phyloP scores from a whole-genome alignment of 208 protist genomes.

The Crithidia acanthocephali region DNA sequence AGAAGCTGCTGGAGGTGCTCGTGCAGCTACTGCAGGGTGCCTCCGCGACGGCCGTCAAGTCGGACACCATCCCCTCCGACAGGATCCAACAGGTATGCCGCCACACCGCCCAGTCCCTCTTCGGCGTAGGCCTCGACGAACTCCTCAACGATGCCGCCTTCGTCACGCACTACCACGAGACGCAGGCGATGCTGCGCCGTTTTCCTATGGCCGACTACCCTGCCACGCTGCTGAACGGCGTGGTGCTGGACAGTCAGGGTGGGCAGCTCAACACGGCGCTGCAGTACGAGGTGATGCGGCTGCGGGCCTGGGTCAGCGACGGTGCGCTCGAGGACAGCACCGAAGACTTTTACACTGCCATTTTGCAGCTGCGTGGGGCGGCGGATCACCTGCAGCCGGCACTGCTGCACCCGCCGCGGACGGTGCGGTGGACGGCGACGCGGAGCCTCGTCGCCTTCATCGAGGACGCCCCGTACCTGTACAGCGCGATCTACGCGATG shows the following conservation, averaged over 20 bases:
- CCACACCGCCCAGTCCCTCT: not conserved
- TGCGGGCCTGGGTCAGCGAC: slow-evolving; percentile 35
- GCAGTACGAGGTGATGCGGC: slow-evolving; percentile 26
- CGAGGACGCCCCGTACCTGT: slow-evolving; percentile 30
- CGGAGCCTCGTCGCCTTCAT: slow-evolving; percentile 23
- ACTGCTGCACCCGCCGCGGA: slow-evolving; percentile 11
- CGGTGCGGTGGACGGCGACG: slow-evolving; percentile 19
- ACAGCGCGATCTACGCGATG: slow-evolving; percentile 27
- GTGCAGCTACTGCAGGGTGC: slow-evolving; percentile 17
- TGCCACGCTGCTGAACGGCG: slow-evolving; percentile 58
- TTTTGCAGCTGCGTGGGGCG: slow-evolving; percentile 47
- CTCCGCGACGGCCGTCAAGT: not conserved
- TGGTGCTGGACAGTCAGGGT: slow-evolving; percentile 12
- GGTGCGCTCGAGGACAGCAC: slow-evolving; percentile 41
- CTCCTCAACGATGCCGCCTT: slow-evolving; percentile 32
- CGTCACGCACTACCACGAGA: slow-evolving; percentile 36
- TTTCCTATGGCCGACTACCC: slow-evolving; percentile 27
- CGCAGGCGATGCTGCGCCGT: slow-evolving; percentile 39
- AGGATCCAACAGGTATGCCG: slow-evolving; percentile 17
- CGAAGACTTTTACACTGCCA: slow-evolving; percentile 49
- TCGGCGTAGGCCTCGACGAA: slow-evolving; percentile 25
- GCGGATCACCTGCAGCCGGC: slow-evolving; percentile 22
- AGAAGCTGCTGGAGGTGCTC: slow-evolving; percentile 21
- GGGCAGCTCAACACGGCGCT: slow-evolving; percentile 14
- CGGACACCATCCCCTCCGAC: slow-evolving; percentile 4